These are phyloP conservation scores for Linnemannia hyalina DNA, from an alignment of 192 early-diverging fungal genomes.

Conservation along the genomic window DNA sequence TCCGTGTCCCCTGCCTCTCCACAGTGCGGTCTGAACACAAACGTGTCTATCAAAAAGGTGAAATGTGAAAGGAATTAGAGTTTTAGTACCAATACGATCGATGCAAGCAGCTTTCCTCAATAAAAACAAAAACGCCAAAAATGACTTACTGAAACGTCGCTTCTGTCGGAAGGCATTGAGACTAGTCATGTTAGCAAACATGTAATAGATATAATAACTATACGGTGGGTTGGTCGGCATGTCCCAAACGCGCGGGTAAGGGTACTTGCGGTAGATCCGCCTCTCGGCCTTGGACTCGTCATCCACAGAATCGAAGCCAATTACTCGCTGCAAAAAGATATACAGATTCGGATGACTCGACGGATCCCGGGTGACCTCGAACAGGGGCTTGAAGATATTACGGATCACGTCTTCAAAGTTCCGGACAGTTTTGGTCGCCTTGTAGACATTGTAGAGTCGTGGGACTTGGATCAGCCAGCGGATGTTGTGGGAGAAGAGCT, in stretches of 20 bases:
- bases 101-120: too few relatives aligned
- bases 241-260: slow-evolving; percentile 72
- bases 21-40: slow-evolving; percentile 93
- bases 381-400: slow-evolving; percentile 92
- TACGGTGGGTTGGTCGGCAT: slow-evolving; percentile 87
- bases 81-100: background rate
- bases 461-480: slow-evolving; percentile 96
- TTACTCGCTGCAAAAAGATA: slow-evolving; percentile 92
- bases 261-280: slow-evolving; percentile 86
- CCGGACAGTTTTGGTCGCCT: slow-evolving; percentile 67
- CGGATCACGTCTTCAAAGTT: slow-evolving; percentile 84
- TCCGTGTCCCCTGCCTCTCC: slow-evolving; percentile 98
- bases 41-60: slow-evolving; percentile 72
- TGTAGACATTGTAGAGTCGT: slow-evolving; percentile 92
- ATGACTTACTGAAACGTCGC: slow-evolving; percentile 79
- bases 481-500: slow-evolving; percentile 91
- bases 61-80: background rate
- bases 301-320: slow-evolving; percentile 95
- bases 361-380: slow-evolving; percentile 92
- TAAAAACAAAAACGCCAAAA: background rate
- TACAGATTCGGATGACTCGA: slow-evolving; percentile 90
- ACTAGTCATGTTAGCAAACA: slow-evolving; percentile 87
- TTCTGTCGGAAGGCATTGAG: slow-evolving; percentile 83
- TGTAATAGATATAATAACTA: slow-evolving; percentile 93
- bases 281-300: slow-evolving; percentile 94